These are phyloP conservation scores for Metschnikowia continentalis DNA, from an alignment of 805 yeast species.

Conservation along the genomic window DNA sequence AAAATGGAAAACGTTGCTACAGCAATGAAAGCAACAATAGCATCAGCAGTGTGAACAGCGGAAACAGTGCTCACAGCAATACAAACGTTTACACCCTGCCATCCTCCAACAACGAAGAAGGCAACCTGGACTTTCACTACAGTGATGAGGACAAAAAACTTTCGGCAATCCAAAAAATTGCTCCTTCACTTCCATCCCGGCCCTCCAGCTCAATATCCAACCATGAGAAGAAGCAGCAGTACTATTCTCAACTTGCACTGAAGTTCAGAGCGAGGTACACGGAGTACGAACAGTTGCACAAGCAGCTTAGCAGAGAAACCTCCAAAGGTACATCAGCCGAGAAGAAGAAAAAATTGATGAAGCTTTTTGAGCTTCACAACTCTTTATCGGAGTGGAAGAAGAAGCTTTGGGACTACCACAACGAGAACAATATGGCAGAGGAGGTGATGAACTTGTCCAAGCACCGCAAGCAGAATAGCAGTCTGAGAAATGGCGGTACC, in stretches of 20 bases:
- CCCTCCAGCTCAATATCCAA: conserved; percentile 14
- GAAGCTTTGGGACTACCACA: conserved; percentile 47
- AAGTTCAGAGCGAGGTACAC: conserved; percentile 15
- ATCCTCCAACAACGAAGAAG: conserved; percentile 31
- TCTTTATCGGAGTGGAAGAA: conserved; percentile 52
- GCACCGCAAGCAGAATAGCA: conserved; percentile 28
- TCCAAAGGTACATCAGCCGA: conserved; percentile 12
- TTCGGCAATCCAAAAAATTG: conserved; percentile 1
- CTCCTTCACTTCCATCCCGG: conserved; percentile 11
- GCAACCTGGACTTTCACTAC: conserved; percentile 10
- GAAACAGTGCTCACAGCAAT: conserved; percentile 3
- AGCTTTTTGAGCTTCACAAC: conserved; percentile 48
- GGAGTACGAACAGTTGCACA: conserved; percentile 17
- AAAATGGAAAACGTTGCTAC: conserved; percentile 13
- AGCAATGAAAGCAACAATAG: conserved; percentile 13
- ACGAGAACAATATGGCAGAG: conserved; percentile 28
- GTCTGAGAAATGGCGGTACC: neutral
- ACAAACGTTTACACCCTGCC: conserved; percentile 31
- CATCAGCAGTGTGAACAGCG: conserved; percentile 13
- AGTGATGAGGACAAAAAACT: conserved; percentile 15
- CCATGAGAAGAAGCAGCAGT: conserved; percentile 18
- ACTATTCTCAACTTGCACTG: conserved; percentile 16
- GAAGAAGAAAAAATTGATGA: conserved; percentile 24
- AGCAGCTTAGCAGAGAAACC: conserved; percentile 9
- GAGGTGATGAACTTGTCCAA: conserved; percentile 36